Percentiles rank a stretch among this genome's conserved stretches.
These are phyloP conservation scores for Populus hybrid DNA, from an alignment of 441 rosid genomes.

Conservation along the genomic window DNA sequence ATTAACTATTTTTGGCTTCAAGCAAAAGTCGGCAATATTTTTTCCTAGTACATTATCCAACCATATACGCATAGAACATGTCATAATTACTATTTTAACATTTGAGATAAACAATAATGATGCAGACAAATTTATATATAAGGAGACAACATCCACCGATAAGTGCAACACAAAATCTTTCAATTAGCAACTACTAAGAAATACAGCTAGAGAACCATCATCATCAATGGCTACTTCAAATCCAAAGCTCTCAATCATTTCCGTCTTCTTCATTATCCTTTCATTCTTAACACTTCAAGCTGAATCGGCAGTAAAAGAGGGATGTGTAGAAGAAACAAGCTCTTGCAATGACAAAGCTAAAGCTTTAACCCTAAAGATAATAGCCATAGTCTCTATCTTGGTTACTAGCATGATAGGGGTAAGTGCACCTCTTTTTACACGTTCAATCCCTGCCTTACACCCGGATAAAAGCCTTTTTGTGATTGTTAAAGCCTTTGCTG, in stretches of 20 bases:
- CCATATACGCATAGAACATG: too few species aligned
- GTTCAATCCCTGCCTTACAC: slow-evolving; percentile 27
- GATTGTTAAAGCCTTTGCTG: slow-evolving; percentile 37
- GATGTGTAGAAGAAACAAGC: slow-evolving; percentile 8
- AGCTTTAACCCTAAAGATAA: slow-evolving; percentile 37
- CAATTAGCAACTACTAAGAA: not conserved
- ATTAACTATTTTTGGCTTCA: not conserved
- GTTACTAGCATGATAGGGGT: slow-evolving; percentile 40
- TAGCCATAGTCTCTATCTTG: slow-evolving; percentile 37
- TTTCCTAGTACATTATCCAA: not conserved
- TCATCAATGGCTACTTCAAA: not conserved
- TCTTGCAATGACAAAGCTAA: slow-evolving; percentile 28
- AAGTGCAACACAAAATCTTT: not conserved
- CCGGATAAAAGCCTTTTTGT: slow-evolving; percentile 29
- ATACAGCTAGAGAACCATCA: not conserved
- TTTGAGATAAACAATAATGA: not conserved
- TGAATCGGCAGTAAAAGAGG: not conserved
- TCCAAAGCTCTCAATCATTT: not conserved
- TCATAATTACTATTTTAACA: too few species aligned
- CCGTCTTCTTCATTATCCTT: slow-evolving; percentile 6
- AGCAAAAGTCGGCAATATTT: not conserved
- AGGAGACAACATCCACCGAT: not conserved
- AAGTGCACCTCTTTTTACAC: slow-evolving; percentile 27
- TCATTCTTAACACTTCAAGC: not conserved
- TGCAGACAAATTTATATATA: not conserved